Evolutionary conservation across 306 rosid genomes (phyloP).

Genomic region (Quercus suber): DNA sequence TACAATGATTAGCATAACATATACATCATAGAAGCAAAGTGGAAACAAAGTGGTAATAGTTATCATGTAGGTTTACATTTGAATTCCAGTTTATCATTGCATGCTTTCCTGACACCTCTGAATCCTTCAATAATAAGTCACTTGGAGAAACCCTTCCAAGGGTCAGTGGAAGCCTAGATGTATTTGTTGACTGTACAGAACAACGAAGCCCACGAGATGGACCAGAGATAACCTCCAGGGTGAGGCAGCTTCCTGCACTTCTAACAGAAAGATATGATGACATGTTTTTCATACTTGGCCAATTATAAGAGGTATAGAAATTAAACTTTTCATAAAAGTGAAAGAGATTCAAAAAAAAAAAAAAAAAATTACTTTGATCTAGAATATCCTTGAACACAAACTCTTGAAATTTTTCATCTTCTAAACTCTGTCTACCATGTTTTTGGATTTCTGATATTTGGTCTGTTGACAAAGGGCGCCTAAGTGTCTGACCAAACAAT

Average conservation of each 20-base stretch:
- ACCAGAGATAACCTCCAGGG: constrained; percentile 87
- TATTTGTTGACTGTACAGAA: constrained; percentile 51
- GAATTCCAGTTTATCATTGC: constrained; percentile 80
- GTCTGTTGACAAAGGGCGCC: constrained; percentile 36
- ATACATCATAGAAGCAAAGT: constrained; percentile 18
- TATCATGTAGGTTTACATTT: constrained; percentile 51
- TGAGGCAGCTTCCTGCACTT: constrained; percentile 93
- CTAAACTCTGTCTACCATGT: constrained; percentile 30
- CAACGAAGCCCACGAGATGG: constrained; percentile 66
- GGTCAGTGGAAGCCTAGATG: constrained; percentile 65
- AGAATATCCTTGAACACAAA: constrained; percentile 30
- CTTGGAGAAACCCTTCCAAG: constrained; percentile 84
- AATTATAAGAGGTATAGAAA: constrained; percentile 19
- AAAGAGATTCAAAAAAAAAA: constrained; percentile 14
- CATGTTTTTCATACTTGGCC: constrained; percentile 40
- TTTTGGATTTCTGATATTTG: constrained; percentile 47
- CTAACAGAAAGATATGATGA: constrained; percentile 66
- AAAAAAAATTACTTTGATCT: constrained; percentile 71
- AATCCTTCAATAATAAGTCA: constrained; percentile 73
- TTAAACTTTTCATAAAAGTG: not conserved
- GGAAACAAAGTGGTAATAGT: constrained; percentile 17
- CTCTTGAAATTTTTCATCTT: constrained; percentile 38
- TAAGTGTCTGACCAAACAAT: constrained; percentile 63
- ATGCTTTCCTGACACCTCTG: constrained; percentile 95
- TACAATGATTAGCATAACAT: constrained; percentile 22